Percentiles rank a stretch among this genome's conserved stretches.
phyloP scores from a whole-genome alignment of 148 eudicot genomes.

The Diospyros kaki region DNA sequence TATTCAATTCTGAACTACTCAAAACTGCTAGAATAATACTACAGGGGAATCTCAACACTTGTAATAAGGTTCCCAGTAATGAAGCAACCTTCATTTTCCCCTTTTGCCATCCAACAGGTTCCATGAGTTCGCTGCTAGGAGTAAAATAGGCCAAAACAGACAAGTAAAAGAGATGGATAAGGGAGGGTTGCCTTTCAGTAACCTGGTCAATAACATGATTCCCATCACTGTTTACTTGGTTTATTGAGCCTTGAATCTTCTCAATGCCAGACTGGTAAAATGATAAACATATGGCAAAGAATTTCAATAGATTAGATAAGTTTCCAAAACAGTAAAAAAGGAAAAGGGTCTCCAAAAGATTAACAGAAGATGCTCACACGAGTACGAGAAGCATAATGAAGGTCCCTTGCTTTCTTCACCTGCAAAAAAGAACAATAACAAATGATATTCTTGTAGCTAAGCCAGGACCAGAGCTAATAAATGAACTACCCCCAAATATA shows the following conservation, averaged over 20 bases:
- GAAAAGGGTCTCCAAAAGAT: neutral
- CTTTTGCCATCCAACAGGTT: neutral
- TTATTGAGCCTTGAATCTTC: neutral
- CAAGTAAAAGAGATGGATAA: neutral
- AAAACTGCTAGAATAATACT: slow-evolving; percentile 4
- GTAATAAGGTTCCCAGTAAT: neutral
- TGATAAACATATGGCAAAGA: neutral
- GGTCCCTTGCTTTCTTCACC: slow-evolving; percentile 6
- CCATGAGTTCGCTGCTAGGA: neutral
- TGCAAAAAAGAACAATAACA: slow-evolving; percentile 5
- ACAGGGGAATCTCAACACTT: neutral
- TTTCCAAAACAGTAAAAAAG: neutral
- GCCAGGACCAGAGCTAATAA: slow-evolving; percentile 1
- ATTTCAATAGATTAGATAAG: neutral
- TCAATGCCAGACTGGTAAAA: slow-evolving; percentile 12
- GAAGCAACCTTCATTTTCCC: neutral
- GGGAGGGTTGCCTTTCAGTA: neutral
- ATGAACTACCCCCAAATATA: neutral
- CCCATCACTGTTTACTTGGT: neutral
- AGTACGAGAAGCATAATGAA: neutral
- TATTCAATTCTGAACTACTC: neutral
- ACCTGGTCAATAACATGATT: slow-evolving; percentile 21
- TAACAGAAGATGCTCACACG: slow-evolving; percentile 5
- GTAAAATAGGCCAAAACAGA: neutral
- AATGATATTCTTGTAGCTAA: neutral